A percentile compares a stretch with the other conserved stretches of the same genome.
phyloP scores from a whole-genome alignment of 2,329 filamentous ascomycete genomes.

The Cordyceps sp. region DNA sequence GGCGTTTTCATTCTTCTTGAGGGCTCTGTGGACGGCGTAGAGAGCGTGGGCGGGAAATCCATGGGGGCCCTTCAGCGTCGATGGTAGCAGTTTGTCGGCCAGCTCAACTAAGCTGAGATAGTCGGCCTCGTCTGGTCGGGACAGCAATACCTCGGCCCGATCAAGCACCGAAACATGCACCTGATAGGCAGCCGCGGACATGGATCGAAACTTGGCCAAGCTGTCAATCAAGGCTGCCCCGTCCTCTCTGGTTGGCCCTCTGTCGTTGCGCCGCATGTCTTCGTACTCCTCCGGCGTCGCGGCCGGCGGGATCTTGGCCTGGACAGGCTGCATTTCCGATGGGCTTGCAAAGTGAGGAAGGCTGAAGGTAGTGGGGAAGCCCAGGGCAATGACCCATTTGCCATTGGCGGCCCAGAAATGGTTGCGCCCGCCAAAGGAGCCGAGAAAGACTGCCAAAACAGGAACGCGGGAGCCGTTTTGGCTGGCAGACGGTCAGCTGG shows the following conservation, averaged over 20 bases:
- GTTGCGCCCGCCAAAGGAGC: conserved; percentile 29
- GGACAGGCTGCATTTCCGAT: conserved; percentile 22
- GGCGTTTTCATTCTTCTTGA: conserved; percentile 40
- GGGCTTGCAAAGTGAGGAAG: conserved; percentile 26
- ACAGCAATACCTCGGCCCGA: conserved; percentile 23
- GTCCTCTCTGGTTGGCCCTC: conserved; percentile 26
- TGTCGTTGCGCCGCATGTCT: conserved; percentile 12
- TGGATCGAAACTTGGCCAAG: conserved; percentile 27
- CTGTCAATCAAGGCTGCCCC: conserved; percentile 26
- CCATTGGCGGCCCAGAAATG: conserved; percentile 38
- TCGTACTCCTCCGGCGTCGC: conserved; percentile 14
- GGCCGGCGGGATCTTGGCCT: conserved; percentile 13
- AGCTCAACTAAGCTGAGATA: conserved; percentile 36
- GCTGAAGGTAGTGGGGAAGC: conserved; percentile 29
- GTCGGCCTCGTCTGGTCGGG: conserved; percentile 17
- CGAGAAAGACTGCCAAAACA: conserved; percentile 35
- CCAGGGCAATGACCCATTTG: conserved; percentile 26
- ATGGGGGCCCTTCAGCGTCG: conserved; percentile 15
- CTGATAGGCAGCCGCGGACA: conserved; percentile 28
- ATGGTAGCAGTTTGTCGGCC: conserved; percentile 24
- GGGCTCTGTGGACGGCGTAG: conserved; percentile 53
- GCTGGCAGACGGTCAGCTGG: conserved; percentile 3
- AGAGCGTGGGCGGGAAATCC: conserved; percentile 31
- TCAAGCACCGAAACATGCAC: conserved; percentile 30
- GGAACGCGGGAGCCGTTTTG: conserved; percentile 23